These are phyloP conservation scores for Dactylellina leptospora DNA, from an alignment of 2,329 filamentous ascomycete genomes.

Conservation along the genomic window DNA sequence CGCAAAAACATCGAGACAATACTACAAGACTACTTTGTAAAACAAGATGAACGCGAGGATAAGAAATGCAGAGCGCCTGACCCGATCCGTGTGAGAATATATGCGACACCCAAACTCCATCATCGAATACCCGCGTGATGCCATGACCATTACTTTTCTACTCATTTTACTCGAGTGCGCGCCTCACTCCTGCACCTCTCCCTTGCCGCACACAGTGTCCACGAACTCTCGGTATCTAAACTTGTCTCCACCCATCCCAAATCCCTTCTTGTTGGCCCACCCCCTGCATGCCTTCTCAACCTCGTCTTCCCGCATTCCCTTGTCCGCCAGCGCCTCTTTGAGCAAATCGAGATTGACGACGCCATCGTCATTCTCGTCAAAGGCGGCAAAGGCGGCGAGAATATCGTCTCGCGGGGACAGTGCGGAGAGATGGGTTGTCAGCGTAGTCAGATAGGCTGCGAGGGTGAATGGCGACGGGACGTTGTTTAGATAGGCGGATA, in stretches of 20 bases:
- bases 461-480: constrained; percentile 78
- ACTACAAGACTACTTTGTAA: no score
- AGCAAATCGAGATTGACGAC: constrained; percentile 86
- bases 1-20: no score
- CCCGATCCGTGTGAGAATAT: no score
- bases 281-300: constrained; percentile 87
- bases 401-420: constrained; percentile 83
- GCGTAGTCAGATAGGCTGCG: constrained; percentile 82
- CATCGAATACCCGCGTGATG: neutral
- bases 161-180: no score
- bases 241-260: constrained; percentile 75
- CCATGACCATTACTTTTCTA: neutral
- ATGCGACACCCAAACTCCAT: neutral
- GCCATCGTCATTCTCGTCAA: constrained; percentile 94
- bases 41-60: no score
- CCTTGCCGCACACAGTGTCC: constrained; percentile 57
- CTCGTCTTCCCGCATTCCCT: constrained; percentile 72
- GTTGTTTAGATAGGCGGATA: constrained; percentile 86
- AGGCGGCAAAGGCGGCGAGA: constrained; percentile 88
- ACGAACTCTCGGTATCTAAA: constrained; percentile 96
- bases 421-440: constrained; percentile 76
- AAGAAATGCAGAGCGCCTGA: no score
- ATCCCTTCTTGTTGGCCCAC: constrained; percentile 77
- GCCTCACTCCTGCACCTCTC: constrained; percentile 55
- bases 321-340: constrained; percentile 82